These are phyloP conservation scores for Penicillium sp. DNA, from an alignment of 2,329 filamentous ascomycete genomes.

Conservation along the genomic window DNA sequence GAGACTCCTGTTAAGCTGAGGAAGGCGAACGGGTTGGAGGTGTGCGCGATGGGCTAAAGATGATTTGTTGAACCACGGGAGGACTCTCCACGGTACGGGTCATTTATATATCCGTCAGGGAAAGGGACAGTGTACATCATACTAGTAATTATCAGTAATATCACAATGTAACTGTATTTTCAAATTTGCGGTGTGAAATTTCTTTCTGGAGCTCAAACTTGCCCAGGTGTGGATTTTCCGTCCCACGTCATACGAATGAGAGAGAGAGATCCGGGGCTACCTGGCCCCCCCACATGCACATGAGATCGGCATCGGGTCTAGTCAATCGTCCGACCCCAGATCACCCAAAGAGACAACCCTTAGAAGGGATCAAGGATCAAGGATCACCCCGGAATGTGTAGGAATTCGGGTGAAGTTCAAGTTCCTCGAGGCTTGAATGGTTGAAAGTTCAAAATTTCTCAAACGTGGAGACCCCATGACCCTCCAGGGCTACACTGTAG, in stretches of 20 bases:
- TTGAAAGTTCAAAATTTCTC: not conserved
- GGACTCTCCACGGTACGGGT: slow-evolving; percentile 5
- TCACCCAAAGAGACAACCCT: not conserved
- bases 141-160: no score
- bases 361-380: no score
- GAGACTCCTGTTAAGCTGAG: not conserved
- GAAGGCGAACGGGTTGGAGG: slow-evolving; percentile 8
- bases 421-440: not conserved
- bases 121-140: not conserved
- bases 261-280: not conserved
- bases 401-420: not conserved
- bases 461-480: not conserved
- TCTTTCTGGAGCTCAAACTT: not conserved
- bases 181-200: slow-evolving; percentile 1
- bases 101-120: not conserved
- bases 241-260: slow-evolving; percentile 1
- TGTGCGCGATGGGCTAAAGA: slow-evolving; percentile 14
- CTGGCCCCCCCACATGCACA: not conserved
- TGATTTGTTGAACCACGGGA: slow-evolving; percentile 25
- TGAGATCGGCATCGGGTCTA: not conserved
- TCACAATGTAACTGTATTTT: no score
- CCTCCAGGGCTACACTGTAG: not conserved
- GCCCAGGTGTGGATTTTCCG: not conserved
- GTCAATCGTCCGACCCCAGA: not conserved
- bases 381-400: not conserved